Conservation (phyloP, 176 grass and related monocot species). For the Bothriochloa decipiens region DNA sequence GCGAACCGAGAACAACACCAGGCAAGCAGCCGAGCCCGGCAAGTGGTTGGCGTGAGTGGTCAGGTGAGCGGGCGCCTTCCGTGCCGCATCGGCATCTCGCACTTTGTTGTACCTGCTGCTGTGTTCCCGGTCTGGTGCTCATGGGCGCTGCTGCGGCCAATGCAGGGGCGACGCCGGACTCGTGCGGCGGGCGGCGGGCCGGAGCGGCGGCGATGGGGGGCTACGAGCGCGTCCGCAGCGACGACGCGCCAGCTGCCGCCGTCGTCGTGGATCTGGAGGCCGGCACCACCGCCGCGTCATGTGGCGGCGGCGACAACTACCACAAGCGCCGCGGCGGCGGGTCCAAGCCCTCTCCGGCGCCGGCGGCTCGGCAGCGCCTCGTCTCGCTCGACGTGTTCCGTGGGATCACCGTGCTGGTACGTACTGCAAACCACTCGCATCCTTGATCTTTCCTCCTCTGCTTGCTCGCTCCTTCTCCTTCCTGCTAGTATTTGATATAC, state of each 20-base stretch:
- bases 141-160: slow-evolving; percentile 35
- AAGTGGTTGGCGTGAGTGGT: slow-evolving; percentile 30
- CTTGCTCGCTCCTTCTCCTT: background rate
- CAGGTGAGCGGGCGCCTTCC: slow-evolving; percentile 52
- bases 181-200: background rate
- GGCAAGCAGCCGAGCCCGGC: background rate
- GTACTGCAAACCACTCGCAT: background rate
- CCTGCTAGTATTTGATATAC: background rate
- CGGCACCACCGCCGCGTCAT: background rate
- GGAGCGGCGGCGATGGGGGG: slow-evolving; percentile 38
- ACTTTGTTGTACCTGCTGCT: slow-evolving; percentile 20
- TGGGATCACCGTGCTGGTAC: slow-evolving; percentile 71
- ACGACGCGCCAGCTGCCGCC: slow-evolving; percentile 26
- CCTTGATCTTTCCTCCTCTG: background rate
- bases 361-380: slow-evolving; percentile 46
- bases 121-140: background rate
- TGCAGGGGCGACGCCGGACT: slow-evolving; percentile 26
- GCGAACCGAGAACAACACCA: background rate
- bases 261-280: slow-evolving; percentile 44
- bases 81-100: slow-evolving; percentile 29
- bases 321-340: background rate
- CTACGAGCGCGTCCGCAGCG: slow-evolving; percentile 63
- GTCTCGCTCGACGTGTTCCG: slow-evolving; percentile 84
- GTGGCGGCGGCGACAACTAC: background rate
- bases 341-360: background rate